These are phyloP conservation scores for Backusella psychrophila DNA, from an alignment of 192 early-diverging fungal species.

Conservation along the genomic window DNA sequence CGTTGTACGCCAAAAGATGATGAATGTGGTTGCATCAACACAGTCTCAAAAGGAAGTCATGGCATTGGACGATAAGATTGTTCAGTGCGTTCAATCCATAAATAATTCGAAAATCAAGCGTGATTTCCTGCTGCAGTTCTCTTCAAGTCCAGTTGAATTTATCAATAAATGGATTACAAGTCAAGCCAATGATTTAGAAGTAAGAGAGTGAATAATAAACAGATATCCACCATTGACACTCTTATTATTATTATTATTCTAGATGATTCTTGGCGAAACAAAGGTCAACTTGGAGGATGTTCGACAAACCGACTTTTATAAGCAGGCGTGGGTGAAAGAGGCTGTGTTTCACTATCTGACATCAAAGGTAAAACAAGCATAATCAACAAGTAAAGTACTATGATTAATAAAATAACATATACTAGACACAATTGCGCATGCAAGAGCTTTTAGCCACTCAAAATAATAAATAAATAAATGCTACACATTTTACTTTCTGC, in stretches of 20 bases:
- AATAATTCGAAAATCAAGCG: constrained; percentile 89
- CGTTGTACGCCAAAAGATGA: constrained; percentile 57
- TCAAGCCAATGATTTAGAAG: constrained; percentile 92
- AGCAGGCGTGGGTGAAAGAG: constrained; percentile 79
- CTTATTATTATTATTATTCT: background rate
- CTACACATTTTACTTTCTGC: background rate
- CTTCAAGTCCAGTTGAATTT: constrained; percentile 84
- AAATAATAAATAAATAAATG: background rate
- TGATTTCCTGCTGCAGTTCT: constrained; percentile 89
- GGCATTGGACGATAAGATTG: constrained; percentile 62
- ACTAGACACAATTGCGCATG: constrained; percentile 9
- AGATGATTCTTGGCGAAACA: constrained; percentile 73
- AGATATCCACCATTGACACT: background rate
- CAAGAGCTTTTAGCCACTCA: constrained; percentile 10
- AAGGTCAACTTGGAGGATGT: constrained; percentile 75
- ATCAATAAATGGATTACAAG: constrained; percentile 90
- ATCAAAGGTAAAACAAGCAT: constrained; percentile 47
- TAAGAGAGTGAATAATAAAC: constrained; percentile 22
- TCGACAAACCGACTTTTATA: constrained; percentile 68
- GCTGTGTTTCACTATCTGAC: constrained; percentile 90
- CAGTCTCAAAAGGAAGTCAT: constrained; percentile 40
- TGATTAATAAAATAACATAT: too few relatives aligned
- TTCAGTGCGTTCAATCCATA: constrained; percentile 78
- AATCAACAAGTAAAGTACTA: background rate
- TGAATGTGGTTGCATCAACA: constrained; percentile 46